phyloP scores from a whole-genome alignment of 163 green algal genomes.

The Scenedesmus sp. region DNA sequence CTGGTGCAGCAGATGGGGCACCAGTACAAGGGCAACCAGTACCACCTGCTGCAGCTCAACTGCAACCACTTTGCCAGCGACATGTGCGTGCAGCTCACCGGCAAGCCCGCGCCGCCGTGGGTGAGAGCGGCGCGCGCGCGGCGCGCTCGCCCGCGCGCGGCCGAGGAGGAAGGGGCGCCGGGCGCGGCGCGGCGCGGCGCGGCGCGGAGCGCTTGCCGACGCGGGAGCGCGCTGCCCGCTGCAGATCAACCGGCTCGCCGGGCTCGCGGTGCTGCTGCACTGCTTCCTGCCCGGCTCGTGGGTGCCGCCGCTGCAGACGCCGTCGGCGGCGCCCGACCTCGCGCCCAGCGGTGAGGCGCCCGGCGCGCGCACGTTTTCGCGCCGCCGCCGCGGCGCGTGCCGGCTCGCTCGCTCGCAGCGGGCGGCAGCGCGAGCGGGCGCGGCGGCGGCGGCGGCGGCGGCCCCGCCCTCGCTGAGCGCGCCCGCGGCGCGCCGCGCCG shows the following conservation, averaged over 20 bases:
- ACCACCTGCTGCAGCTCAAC: constrained; percentile 88
- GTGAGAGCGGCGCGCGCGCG: constrained; percentile 44
- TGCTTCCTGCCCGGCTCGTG: constrained; percentile 82
- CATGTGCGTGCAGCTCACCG: constrained; percentile 74
- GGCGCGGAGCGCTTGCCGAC: no score
- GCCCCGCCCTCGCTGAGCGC: background rate
- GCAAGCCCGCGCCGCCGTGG: constrained; percentile 69
- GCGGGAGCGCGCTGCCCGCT: no score
- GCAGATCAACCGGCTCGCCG: constrained; percentile 86
- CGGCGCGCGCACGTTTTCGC: background rate
- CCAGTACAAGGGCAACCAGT: constrained; percentile 80
- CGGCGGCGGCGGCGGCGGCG: background rate
- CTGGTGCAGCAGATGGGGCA: constrained; percentile 80
- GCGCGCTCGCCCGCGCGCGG: no score
- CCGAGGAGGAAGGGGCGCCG: no score
- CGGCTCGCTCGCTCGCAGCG: no score
- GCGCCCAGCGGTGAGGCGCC: background rate
- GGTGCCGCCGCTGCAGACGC: constrained; percentile 77
- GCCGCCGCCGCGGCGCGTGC: background rate
- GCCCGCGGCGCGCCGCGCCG: background rate
- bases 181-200: no score
- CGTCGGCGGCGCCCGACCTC: constrained; percentile 41
- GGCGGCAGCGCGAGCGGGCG: background rate
- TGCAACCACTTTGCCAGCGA: constrained; percentile 84
- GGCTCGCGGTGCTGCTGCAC: constrained; percentile 81